Base-by-base conservation (phyloP, 1,139 yeast genomes). In the Kodamaea alishanica region DNA sequence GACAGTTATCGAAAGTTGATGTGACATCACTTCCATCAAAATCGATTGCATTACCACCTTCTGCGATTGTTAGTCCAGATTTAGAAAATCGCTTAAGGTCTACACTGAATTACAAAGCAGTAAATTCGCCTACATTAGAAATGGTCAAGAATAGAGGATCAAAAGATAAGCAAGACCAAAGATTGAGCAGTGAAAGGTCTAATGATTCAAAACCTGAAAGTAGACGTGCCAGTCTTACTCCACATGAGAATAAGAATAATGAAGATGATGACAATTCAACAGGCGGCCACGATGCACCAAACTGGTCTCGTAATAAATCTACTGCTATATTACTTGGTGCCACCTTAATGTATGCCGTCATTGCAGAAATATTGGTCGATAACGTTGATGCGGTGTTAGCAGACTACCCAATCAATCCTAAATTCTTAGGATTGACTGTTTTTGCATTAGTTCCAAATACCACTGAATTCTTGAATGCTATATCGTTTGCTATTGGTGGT, bases 381-480 rank as follows among this genome's bases (percentile, higher is more conserved):
- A 89, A 92, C 47, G 97, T 94, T 12, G 98, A 94, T 60, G 81
- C 85, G 10, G 97, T 94, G 10, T 68, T 94, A 41, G 71, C 77
- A 37, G 75, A 79, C 49, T 82, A 78, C 56, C 86, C 94, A 12
- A 82, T 89, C 33, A 79, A 86, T 53, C 96, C 96, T 15, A 92
- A 92, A 59, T 83, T 92, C 56, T 71, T 94, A 35, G 98, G 98
- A 6, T 74, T 92, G 47, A 90, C 97, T 0, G 85, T 92, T 1
- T 92, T 94, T 67, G 97, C 98, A 0, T 69, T 94, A 39, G 97
- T 94, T 26, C 98, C 98, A 8, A 92, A 90, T 56, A 89, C 97
- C 5, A 92, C 99, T 0, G 98, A 92, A 63, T 94, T 92, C 55
- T 74, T 94, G 47, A 94, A 92, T 62, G 99, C 98, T 53, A 90